Conservation (phyloP, 2,329 filamentous ascomycete species). For the Xylariales sp. region DNA sequence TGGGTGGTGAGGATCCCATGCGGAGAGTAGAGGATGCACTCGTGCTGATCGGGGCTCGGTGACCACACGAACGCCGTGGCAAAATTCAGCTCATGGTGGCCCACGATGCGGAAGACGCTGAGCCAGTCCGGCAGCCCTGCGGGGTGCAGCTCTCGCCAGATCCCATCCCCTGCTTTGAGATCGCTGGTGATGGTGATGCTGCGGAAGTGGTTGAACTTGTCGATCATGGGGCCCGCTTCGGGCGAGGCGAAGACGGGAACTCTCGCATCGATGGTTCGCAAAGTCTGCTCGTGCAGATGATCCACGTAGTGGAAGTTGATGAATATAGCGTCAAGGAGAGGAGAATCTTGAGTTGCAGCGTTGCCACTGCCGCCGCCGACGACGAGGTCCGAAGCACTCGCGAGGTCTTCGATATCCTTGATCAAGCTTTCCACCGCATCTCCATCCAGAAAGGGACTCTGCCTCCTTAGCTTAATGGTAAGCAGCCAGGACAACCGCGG, state of each 20-base stretch:
- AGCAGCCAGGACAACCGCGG: slow-evolving; percentile 11
- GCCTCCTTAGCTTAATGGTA: slow-evolving; percentile 1
- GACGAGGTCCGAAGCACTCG: not conserved
- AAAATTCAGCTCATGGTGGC: slow-evolving; percentile 1
- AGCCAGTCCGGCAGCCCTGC: slow-evolving; percentile 10
- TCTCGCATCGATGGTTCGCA: slow-evolving; percentile 8
- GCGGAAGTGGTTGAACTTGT: slow-evolving; percentile 10
- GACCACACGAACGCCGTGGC: slow-evolving; percentile 9
- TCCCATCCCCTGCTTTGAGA: not conserved
- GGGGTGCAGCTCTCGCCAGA: slow-evolving; percentile 10
- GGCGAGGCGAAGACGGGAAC: slow-evolving; percentile 12
- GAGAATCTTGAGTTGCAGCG: not conserved
- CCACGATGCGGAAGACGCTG: slow-evolving; percentile 7
- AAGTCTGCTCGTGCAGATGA: slow-evolving; percentile 10
- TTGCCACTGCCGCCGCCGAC: too few relatives aligned
- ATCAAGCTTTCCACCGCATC: slow-evolving; percentile 10
- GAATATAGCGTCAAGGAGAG: slow-evolving; percentile 11
- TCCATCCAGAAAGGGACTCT: slow-evolving; percentile 7
- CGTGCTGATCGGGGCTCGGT: slow-evolving; percentile 3
- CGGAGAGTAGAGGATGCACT: slow-evolving; percentile 10
- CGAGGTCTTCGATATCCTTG: slow-evolving; percentile 11
- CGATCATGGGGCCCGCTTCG: slow-evolving; percentile 4
- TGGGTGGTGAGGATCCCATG: slow-evolving; percentile 8
- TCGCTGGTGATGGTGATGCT: slow-evolving; percentile 4
- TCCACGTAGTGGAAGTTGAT: slow-evolving; percentile 8